phyloP scores from a whole-genome alignment of 768 basidiomycete genomes.

The Suillus occidentalis region DNA sequence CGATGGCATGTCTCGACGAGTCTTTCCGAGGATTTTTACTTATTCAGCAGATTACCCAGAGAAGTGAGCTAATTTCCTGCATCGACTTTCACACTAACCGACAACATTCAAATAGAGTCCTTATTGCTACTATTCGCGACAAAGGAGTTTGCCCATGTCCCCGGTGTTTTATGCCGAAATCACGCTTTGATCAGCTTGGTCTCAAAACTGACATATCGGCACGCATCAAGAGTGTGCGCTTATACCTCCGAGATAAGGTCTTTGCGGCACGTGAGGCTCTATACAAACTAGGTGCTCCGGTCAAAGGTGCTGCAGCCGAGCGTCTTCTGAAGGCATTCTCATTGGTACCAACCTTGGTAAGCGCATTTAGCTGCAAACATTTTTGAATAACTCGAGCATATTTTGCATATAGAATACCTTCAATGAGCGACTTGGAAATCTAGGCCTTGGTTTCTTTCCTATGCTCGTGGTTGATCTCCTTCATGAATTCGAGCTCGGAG shows the following conservation, averaged over 20 bases:
- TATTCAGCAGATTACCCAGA: conserved; percentile 23
- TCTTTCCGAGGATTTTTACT: conserved; percentile 20
- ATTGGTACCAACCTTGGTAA: conserved; percentile 15
- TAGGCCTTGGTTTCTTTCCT: too few relatives aligned
- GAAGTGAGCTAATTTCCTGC: conserved; percentile 10
- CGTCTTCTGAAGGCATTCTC: conserved; percentile 8
- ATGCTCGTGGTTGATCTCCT: too few relatives aligned
- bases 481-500: too few relatives aligned
- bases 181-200: conserved; percentile 17
- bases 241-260: conserved; percentile 11
- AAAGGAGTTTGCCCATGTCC: conserved; percentile 30
- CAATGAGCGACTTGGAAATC: too few relatives aligned
- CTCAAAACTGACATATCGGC: conserved; percentile 13
- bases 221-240: background rate
- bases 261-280: conserved; percentile 5
- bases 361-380: background rate
- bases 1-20: background rate
- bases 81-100: background rate
- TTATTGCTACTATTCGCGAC: conserved; percentile 27
- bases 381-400: too few relatives aligned
- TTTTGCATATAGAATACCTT: too few relatives aligned
- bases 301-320: conserved; percentile 11
- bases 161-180: conserved; percentile 21
- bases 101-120: conserved; percentile 13
- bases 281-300: conserved; percentile 6